phyloP scores from a whole-genome alignment of 805 yeast species.

The Hanseniaspora taiwanica region DNA sequence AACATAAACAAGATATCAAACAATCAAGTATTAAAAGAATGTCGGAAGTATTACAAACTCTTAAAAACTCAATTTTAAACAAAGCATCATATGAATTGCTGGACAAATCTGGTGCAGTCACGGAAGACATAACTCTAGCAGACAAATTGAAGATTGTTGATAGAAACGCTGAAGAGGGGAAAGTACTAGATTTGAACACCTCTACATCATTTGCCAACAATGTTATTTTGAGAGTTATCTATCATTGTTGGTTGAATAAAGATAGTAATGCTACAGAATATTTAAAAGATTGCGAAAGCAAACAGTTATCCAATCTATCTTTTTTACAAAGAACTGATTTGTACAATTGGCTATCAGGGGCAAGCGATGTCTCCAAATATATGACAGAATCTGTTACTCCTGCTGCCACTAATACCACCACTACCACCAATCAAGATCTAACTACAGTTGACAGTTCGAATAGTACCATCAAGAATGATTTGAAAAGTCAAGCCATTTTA shows the following conservation, averaged over 20 bases:
- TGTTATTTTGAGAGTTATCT: conserved; percentile 44
- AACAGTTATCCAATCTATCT: conserved; percentile 54
- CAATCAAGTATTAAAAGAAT: too few relatives aligned
- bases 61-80: conserved; percentile 2
- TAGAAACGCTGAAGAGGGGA: conserved; percentile 5
- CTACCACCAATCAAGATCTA: conserved; percentile 20
- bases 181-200: conserved; percentile 27
- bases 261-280: conserved; percentile 74
- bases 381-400: conserved; percentile 18
- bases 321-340: conserved; percentile 80
- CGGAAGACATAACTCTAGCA: conserved; percentile 28
- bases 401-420: conserved; percentile 5
- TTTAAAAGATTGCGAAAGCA: conserved; percentile 53
- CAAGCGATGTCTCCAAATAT: conserved; percentile 44
- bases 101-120: conserved; percentile 12
- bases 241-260: conserved; percentile 67
- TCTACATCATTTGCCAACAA: conserved; percentile 45
- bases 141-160: conserved; percentile 15
- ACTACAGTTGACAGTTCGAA: too few relatives aligned
- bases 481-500: conserved; percentile 11
- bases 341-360: conserved; percentile 68
- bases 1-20: too few relatives aligned
- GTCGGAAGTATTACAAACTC: conserved; percentile 1
- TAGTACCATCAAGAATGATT: neutral
- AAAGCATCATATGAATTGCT: conserved; percentile 7